These are phyloP conservation scores for Phytophthora kernoviae DNA, from an alignment of 352 stramenopile species.

Conservation along the genomic window DNA sequence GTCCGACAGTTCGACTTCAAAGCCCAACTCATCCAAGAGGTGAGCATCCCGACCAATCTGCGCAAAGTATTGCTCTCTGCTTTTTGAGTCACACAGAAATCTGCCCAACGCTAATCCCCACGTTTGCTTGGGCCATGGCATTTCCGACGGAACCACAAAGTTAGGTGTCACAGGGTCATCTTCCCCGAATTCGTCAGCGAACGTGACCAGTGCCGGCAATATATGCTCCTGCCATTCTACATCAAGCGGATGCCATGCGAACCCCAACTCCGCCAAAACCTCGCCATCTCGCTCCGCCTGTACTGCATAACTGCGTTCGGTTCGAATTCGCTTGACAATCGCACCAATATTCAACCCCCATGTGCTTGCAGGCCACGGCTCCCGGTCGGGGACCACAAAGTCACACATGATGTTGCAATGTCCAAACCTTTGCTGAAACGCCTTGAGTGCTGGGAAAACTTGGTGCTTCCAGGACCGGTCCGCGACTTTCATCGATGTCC, in stretches of 20 bases:
- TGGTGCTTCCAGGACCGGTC: conserved; percentile 30
- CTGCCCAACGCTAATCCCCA: conserved; percentile 27
- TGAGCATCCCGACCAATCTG: conserved; percentile 24
- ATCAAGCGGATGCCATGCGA: conserved; percentile 24
- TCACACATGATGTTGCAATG: conserved; percentile 24
- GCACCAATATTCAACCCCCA: conserved; percentile 31
- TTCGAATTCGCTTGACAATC: conserved; percentile 29
- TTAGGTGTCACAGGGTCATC: conserved; percentile 13
- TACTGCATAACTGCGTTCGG: conserved; percentile 13
- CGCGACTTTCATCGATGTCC: conserved; percentile 19
- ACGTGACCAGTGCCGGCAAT: conserved; percentile 32
- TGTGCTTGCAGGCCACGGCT: conserved; percentile 16
- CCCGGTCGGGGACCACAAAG: conserved; percentile 25
- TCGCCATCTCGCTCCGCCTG: conserved; percentile 18
- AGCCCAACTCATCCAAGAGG: conserved; percentile 25
- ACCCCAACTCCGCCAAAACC: conserved; percentile 16
- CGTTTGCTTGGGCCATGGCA: conserved; percentile 30
- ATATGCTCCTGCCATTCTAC: conserved; percentile 35
- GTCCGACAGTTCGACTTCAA: conserved; percentile 27
- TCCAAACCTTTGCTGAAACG: conserved; percentile 24
- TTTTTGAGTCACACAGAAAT: conserved; percentile 24
- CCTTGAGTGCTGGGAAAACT: conserved; percentile 22
- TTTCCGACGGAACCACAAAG: conserved; percentile 26
- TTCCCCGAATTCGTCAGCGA: conserved; percentile 27
- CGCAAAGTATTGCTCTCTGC: conserved; percentile 34